Conservation (phyloP, 305 asterid genomes). For the Fraxinus angustifolia region DNA sequence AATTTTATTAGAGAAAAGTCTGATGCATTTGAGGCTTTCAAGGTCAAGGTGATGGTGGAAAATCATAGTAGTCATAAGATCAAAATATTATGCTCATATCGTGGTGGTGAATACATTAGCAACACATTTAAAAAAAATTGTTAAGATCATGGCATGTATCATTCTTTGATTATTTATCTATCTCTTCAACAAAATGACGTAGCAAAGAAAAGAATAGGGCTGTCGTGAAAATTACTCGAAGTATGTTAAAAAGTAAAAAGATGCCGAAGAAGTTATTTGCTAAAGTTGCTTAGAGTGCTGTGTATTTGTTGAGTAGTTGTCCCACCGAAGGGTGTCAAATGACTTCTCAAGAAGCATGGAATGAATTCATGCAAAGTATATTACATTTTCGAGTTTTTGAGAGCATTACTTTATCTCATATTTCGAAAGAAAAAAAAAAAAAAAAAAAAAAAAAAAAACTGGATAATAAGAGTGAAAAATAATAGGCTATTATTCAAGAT, state of each 20-base stretch:
- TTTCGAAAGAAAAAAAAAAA: too few relatives aligned
- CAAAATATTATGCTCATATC: too few relatives aligned
- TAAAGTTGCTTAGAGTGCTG: neutral
- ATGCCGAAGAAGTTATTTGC: neutral
- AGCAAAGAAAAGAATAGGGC: too few relatives aligned
- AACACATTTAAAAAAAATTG: too few relatives aligned
- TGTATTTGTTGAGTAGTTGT: neutral
- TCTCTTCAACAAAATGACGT: too few relatives aligned
- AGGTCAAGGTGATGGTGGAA: neutral
- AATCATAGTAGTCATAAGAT: neutral
- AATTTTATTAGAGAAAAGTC: neutral
- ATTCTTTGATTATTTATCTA: too few relatives aligned
- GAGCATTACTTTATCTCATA: neutral
- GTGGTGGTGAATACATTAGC: too few relatives aligned
- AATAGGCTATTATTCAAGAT: neutral
- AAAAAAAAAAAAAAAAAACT: too few relatives aligned
- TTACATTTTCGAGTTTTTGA: neutral
- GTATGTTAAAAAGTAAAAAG: neutral
- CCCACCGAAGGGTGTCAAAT: neutral
- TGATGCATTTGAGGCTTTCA: neutral
- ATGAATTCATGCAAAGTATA: neutral
- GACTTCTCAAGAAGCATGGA: neutral
- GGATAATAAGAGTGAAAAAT: neutral
- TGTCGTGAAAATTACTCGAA: neutral
- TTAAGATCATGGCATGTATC: too few relatives aligned